Evolutionary conservation across 768 basidiomycete genomes (phyloP).

Genomic region (Rhizopogon salebrosus): DNA sequence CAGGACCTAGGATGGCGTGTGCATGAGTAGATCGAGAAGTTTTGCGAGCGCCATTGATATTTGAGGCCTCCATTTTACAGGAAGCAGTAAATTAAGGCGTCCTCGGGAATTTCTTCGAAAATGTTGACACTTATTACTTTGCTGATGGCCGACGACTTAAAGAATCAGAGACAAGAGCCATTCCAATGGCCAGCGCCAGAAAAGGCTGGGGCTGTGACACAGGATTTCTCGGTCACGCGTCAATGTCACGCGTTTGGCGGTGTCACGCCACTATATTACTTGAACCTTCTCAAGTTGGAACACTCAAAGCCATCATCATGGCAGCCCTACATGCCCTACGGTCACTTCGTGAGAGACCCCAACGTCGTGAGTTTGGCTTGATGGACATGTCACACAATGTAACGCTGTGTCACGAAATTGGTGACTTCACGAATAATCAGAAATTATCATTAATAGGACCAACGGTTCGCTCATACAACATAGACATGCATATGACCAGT

Average conservation of each 20-base stretch:
- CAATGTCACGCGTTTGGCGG: conserved; percentile 19
- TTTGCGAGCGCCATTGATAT: conserved; percentile 8
- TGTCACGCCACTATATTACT: neutral
- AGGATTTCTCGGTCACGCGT: conserved; percentile 19
- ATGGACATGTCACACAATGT: too few species aligned
- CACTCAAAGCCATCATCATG: too few species aligned
- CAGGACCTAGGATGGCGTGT: conserved; percentile 73
- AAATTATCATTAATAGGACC: too few species aligned
- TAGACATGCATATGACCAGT: too few species aligned
- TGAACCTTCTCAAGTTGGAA: too few species aligned
- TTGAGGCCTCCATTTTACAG: neutral
- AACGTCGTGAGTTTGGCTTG: too few species aligned
- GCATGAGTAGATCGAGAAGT: conserved; percentile 53
- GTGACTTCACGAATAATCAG: too few species aligned
- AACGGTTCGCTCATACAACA: too few species aligned
- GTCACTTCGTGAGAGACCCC: too few species aligned
- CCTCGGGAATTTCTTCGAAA: neutral
- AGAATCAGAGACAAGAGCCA: neutral
- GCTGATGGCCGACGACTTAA: neutral
- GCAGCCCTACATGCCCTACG: too few species aligned
- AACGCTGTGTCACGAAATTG: too few species aligned
- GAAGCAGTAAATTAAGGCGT: neutral
- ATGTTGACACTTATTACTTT: neutral
- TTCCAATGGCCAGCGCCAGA: neutral
- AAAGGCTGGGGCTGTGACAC: neutral